Conservation (phyloP, 225 moss, liverwort and hornwort genomes). For the Bryum argenteum region DNA sequence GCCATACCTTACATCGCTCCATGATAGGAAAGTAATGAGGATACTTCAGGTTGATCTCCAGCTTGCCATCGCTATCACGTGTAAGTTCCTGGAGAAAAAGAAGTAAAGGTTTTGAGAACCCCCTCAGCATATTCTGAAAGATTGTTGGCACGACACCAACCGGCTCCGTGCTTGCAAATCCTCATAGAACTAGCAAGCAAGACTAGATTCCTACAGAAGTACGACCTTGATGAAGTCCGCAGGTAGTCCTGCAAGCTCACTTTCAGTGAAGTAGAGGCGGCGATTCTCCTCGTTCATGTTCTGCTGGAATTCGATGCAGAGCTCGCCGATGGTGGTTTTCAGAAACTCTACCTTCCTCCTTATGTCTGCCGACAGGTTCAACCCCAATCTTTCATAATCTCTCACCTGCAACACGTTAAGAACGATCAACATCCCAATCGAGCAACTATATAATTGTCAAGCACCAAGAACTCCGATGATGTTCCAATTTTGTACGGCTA, state of each 20-base stretch:
- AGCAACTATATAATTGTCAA: not conserved
- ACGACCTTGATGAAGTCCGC: conserved; percentile 81
- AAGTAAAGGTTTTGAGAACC: not conserved
- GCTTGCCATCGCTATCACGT: conserved; percentile 74
- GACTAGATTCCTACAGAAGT: conserved; percentile 29
- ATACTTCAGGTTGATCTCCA: conserved; percentile 93
- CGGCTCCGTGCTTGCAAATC: not conserved
- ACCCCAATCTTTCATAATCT: conserved; percentile 88
- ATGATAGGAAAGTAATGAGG: conserved; percentile 92
- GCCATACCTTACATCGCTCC: conserved; percentile 95
- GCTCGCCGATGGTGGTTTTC: conserved; percentile 87
- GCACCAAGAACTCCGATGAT: no score
- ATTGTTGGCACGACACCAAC: not conserved
- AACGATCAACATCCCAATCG: not conserved
- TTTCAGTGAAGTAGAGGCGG: conserved; percentile 74
- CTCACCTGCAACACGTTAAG: conserved; percentile 60
- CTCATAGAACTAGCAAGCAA: conserved; percentile 23
- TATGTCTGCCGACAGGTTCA: conserved; percentile 79
- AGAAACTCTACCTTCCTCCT: conserved; percentile 80
- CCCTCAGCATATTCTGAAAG: not conserved
- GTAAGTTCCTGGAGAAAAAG: conserved; percentile 65
- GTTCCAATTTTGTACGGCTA: no score
- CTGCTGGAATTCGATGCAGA: conserved; percentile 84
- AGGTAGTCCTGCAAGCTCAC: conserved; percentile 86
- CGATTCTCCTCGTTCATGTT: conserved; percentile 91